Evolutionary conservation across 2,329 filamentous ascomycete genomes (phyloP).

Genomic region (Sporothrix phasma): DNA sequence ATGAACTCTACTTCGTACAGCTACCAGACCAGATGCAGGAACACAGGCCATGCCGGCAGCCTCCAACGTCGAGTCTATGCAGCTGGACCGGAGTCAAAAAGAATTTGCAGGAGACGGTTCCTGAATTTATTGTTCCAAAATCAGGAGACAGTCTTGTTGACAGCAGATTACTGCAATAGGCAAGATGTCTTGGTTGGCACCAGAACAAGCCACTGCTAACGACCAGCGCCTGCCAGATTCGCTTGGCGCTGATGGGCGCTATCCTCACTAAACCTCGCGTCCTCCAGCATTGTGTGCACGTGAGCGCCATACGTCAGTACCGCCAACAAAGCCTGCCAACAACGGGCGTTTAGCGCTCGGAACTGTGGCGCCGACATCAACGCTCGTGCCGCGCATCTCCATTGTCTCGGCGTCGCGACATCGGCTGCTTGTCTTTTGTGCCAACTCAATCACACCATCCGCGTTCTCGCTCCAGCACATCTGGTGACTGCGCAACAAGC

Average conservation of each 20-base stretch:
- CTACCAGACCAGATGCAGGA: not conserved
- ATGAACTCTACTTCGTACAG: too few species aligned
- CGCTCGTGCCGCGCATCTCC: not conserved
- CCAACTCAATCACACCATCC: not conserved
- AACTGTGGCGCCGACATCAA: not conserved
- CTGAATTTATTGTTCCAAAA: not conserved
- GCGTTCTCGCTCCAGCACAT: not conserved
- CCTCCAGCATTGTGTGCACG: not conserved
- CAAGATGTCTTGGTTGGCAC: not conserved
- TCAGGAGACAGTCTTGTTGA: not conserved
- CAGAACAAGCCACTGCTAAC: slow-evolving; percentile 5
- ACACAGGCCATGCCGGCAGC: not conserved
- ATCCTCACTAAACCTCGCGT: not conserved
- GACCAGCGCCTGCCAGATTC: not conserved
- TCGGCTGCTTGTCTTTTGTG: not conserved
- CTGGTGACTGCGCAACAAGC: not conserved
- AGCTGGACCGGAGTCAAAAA: too few species aligned
- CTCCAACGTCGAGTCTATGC: too few species aligned
- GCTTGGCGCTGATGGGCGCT: not conserved
- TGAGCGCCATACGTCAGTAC: slow-evolving; percentile 7
- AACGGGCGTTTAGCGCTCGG: not conserved
- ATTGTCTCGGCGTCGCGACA: not conserved
- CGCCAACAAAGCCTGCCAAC: not conserved
- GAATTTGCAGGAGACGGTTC: too few species aligned
- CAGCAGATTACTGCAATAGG: not conserved